Evolutionary conservation across 2,329 filamentous ascomycete species (phyloP), one percentile per base, ranked within the genome.

Genomic region (Fusarium chuoi): DNA sequence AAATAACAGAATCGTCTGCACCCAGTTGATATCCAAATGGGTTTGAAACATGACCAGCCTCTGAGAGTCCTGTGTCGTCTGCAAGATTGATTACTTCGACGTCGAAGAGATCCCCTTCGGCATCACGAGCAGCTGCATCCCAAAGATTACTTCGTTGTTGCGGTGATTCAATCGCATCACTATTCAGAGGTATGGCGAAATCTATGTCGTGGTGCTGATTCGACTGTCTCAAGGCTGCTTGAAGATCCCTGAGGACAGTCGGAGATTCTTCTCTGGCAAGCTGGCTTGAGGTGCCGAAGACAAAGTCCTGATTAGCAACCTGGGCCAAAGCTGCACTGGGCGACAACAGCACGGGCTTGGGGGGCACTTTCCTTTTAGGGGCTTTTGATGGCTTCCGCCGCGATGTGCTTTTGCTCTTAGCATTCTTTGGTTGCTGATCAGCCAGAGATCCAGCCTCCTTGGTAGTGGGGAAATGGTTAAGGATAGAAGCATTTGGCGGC

Each of bases 221-320:
- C 0, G 91, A 93, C 42, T 84, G 85, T 70, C 86, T 86, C 71
- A 93, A 87, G 3, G 90, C 91, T 60, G 85, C 79, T 60, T 93
- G 90, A 26, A 93, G 81, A 51, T 93, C 88, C 36, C 87, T 86
- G 22, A 93, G 81, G 30, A 91, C 87, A 0, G 88, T 88, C 0
- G 93, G 92, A 1, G 92, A 93, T 41, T 94, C 90, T 64, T 94
- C 93, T 62, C 88, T 84, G 20, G 91, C 92, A 30, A 97, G 83
- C 80, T 97, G 94, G 80, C 94, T 97, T 3, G 93, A 95, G 1
- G 94, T 96, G 3, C 94, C 94, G 82, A 97, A 97, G 0, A 97
- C 83, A 78, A 95, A 93, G 68, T 95, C 90, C 79, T 96, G 94
- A 3, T 88, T 85, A 7, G 89, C 86, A 20, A 93, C 88, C 74